Percentiles rank a stretch among this genome's conserved stretches.
phyloP scores from a whole-genome alignment of 164 flowering plant genomes.

The Akebia trifoliata region DNA sequence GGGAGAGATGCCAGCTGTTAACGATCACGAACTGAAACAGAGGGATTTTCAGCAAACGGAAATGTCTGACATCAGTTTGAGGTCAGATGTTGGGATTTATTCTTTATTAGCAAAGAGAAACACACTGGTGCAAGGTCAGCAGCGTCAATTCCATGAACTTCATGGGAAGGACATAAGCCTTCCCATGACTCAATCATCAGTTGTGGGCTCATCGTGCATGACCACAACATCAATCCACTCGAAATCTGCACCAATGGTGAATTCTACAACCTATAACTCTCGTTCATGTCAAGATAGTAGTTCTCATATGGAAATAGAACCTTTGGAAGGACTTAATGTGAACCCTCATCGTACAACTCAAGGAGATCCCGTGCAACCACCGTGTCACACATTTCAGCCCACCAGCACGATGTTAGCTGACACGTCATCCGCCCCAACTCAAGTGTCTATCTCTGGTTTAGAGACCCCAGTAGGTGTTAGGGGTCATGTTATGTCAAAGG shows the following conservation, averaged over 20 bases:
- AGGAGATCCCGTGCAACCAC: conserved; percentile 25
- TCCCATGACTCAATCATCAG: conserved; percentile 64
- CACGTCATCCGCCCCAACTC: conserved; percentile 24
- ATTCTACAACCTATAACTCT: conserved; percentile 50
- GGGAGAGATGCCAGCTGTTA: conserved; percentile 25
- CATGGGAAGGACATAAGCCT: conserved; percentile 39
- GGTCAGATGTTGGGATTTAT: conserved; percentile 35
- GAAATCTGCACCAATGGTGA: conserved; percentile 67
- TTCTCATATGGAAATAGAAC: conserved; percentile 33
- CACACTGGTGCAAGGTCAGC: conserved; percentile 37
- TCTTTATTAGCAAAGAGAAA: conserved; percentile 38
- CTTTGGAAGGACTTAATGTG: conserved; percentile 28
- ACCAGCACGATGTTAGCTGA: conserved; percentile 20
- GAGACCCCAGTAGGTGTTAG: conserved; percentile 21
- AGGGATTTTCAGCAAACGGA: conserved; percentile 27
- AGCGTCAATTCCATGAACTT: conserved; percentile 43
- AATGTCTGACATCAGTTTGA: too few species aligned
- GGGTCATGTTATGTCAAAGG: conserved; percentile 23
- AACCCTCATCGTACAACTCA: conserved; percentile 24
- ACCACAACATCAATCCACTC: conserved; percentile 69
- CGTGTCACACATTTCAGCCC: conserved; percentile 25
- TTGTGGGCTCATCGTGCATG: conserved; percentile 59
- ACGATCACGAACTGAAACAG: conserved; percentile 36
- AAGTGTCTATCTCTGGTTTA: conserved; percentile 30
- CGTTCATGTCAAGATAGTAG: conserved; percentile 29